Percentiles rank a stretch among this genome's conserved stretches.
phyloP scores from a whole-genome alignment of 2,329 filamentous ascomycete genomes.

The Parafenestella ontariensis region DNA sequence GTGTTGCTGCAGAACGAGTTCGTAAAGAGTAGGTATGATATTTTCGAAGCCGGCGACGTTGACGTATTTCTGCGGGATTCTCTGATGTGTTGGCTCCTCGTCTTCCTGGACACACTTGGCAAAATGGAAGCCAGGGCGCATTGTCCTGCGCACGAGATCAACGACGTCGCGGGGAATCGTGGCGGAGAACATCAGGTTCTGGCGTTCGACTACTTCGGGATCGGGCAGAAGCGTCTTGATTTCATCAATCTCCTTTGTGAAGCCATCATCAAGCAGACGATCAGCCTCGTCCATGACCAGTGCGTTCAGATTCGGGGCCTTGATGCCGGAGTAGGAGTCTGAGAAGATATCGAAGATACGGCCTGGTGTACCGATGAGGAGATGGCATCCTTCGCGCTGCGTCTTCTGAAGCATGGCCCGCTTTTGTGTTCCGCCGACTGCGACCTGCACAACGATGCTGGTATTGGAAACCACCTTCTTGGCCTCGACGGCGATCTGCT shows the following conservation, averaged over 20 bases:
- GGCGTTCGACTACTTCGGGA: slow-evolving; percentile 69
- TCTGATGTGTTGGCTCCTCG: slow-evolving; percentile 83
- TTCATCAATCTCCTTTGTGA: slow-evolving; percentile 57
- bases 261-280: slow-evolving; percentile 68
- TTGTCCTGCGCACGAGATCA: slow-evolving; percentile 75
- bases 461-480: slow-evolving; percentile 70
- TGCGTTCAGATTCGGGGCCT: slow-evolving; percentile 66
- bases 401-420: slow-evolving; percentile 70
- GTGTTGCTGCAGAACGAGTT: slow-evolving; percentile 72
- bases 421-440: slow-evolving; percentile 94
- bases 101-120: slow-evolving; percentile 85
- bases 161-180: slow-evolving; percentile 88
- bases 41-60: slow-evolving; percentile 74
- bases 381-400: slow-evolving; percentile 78
- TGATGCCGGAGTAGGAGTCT: slow-evolving; percentile 68
- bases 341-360: slow-evolving; percentile 81
- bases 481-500: slow-evolving; percentile 75
- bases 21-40: slow-evolving; percentile 75
- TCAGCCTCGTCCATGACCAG: slow-evolving; percentile 73
- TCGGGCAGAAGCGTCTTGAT: slow-evolving; percentile 66
- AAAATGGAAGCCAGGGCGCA: slow-evolving; percentile 86
- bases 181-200: slow-evolving; percentile 94
- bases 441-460: slow-evolving; percentile 72
- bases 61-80: slow-evolving; percentile 81
- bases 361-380: slow-evolving; percentile 90